These are phyloP conservation scores for Penicillium herquei DNA, from an alignment of 495 filamentous ascomycete genomes.

Conservation along the genomic window DNA sequence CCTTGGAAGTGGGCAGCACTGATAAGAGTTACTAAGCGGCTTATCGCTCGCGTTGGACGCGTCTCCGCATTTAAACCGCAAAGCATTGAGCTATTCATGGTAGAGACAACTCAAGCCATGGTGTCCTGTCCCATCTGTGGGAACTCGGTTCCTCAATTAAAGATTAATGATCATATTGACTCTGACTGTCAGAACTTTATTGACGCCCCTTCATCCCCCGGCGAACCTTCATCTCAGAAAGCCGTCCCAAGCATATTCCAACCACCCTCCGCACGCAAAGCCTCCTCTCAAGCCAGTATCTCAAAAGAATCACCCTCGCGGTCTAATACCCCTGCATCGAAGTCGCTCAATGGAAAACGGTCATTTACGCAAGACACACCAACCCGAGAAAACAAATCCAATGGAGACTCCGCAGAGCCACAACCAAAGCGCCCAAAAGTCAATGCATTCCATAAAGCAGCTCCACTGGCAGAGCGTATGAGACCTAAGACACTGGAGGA, in stretches of 20 bases:
- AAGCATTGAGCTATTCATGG: too few species aligned
- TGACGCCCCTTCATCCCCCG: conserved; percentile 39
- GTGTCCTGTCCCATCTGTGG: conserved; percentile 87
- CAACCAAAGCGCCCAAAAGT: conserved; percentile 60
- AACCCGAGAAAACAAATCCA: conserved; percentile 18
- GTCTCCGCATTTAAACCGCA: conserved; percentile 10
- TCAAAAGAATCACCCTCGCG: conserved; percentile 22
- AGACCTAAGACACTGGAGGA: conserved; percentile 81
- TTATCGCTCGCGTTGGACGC: conserved; percentile 14
- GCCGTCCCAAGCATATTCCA: conserved; percentile 76
- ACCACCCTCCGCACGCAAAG: conserved; percentile 56
- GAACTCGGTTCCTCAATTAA: conserved; percentile 66
- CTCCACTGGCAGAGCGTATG: conserved; percentile 92
- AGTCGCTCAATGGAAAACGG: conserved; percentile 36
- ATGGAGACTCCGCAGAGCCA: conserved; percentile 26
- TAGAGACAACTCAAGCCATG: conserved; percentile 39
- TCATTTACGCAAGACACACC: conserved; percentile 27
- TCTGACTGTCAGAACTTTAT: conserved; percentile 69
- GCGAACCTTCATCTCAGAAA: conserved; percentile 46
- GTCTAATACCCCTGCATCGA: conserved; percentile 23
- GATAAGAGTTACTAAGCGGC: conserved; percentile 7
- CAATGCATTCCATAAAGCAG: conserved; percentile 61
- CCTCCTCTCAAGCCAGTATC: conserved; percentile 24
- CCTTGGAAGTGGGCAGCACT: background rate
- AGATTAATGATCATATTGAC: conserved; percentile 93